phyloP scores from a whole-genome alignment of 2,329 filamentous ascomycete genomes.

The Fusarium humuli region DNA sequence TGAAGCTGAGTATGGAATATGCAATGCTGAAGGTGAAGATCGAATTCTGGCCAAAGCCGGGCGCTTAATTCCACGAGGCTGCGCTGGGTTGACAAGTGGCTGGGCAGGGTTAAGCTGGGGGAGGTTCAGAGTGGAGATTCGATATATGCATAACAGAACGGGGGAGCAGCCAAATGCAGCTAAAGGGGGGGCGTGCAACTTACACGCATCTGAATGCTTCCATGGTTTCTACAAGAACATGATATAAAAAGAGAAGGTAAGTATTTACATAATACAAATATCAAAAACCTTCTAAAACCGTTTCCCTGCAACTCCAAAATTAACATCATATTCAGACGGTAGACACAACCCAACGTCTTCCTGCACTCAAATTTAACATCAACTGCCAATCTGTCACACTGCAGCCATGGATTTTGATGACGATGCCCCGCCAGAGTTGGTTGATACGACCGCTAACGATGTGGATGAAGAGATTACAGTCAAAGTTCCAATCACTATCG shows the following conservation, averaged over 20 bases:
- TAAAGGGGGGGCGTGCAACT: conserved; percentile 42
- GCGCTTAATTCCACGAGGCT: conserved; percentile 37
- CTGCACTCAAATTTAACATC: neutral
- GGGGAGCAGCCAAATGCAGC: conserved; percentile 14
- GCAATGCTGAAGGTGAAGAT: conserved; percentile 30
- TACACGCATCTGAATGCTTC: conserved; percentile 6
- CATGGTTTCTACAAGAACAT: conserved; percentile 13
- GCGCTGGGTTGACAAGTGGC: conserved; percentile 28
- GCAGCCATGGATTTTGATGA: conserved; percentile 71
- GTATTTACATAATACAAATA: neutral
- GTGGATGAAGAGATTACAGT: conserved; percentile 63
- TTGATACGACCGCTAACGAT: conserved; percentile 56
- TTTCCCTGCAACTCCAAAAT: neutral
- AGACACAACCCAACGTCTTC: neutral
- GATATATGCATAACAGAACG: conserved; percentile 41
- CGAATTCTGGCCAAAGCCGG: conserved; percentile 18
- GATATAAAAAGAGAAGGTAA: conserved; percentile 7
- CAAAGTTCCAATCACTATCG: conserved; percentile 86
- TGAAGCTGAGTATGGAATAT: conserved; percentile 16
- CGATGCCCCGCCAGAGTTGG: conserved; percentile 74
- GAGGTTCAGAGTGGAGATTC: conserved; percentile 11
- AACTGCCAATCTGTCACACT: conserved; percentile 1
- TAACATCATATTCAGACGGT: neutral
- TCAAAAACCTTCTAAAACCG: neutral
- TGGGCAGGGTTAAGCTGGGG: conserved; percentile 28